Percentiles rank a stretch among this genome's conserved stretches.
These are phyloP conservation scores for Neurospora pannonica DNA, from an alignment of 495 filamentous ascomycete genomes.

Conservation along the genomic window DNA sequence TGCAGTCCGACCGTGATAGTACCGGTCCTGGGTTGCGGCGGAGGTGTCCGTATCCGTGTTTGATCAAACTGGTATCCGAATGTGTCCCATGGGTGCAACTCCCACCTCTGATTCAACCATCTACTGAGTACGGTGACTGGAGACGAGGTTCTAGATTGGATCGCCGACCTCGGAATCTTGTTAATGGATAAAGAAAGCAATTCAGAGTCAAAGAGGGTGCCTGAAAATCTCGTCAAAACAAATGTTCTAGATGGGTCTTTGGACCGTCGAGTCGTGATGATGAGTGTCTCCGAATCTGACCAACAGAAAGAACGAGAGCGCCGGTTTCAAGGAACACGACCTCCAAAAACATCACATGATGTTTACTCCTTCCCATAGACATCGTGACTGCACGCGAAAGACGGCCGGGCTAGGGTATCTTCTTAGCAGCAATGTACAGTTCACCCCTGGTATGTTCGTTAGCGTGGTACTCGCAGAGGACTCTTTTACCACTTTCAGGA, in stretches of 20 bases:
- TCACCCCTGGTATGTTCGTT: too few relatives aligned
- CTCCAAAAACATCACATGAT: neutral
- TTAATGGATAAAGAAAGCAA: neutral
- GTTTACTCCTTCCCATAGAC: neutral
- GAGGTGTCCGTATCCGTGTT: neutral
- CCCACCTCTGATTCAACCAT: neutral
- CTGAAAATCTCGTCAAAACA: neutral
- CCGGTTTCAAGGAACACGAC: neutral
- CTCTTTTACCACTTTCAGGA: too few relatives aligned
- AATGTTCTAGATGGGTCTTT: neutral
- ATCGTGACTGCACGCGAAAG: neutral
- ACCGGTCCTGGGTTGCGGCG: neutral
- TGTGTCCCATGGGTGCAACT: neutral
- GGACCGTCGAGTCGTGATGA: neutral
- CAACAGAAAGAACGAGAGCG: neutral
- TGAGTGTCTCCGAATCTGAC: neutral
- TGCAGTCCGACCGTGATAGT: neutral
- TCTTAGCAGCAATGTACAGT: neutral
- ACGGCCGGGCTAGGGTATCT: neutral
- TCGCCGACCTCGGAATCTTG: neutral
- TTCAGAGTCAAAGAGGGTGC: neutral
- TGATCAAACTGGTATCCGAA: neutral
- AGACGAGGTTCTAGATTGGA: neutral
- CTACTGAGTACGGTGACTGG: neutral
- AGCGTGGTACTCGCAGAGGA: too few relatives aligned